A percentile compares a stretch with the other conserved stretches of the same genome.
These are phyloP conservation scores for Eragrostis curvula DNA, from an alignment of 176 grass and related monocot genomes.

Conservation along the genomic window DNA sequence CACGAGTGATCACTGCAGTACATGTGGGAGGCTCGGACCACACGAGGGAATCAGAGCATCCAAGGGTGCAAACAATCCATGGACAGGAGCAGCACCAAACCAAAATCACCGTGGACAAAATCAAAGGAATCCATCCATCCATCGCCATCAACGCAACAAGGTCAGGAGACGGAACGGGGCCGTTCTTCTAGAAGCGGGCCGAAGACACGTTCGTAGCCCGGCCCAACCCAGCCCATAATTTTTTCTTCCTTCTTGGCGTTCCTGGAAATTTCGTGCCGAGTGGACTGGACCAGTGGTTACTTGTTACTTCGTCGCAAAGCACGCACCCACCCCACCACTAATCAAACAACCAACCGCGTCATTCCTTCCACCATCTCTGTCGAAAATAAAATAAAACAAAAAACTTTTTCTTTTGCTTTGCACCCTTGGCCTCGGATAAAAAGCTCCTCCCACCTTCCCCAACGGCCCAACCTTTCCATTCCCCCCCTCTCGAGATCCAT, in stretches of 20 bases:
- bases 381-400: no score
- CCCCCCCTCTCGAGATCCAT: neutral
- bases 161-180: neutral
- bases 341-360: neutral
- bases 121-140: no score
- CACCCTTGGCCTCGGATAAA: no score
- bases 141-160: no score
- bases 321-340: neutral
- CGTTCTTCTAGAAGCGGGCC: constrained; percentile 10
- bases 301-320: constrained; percentile 16
- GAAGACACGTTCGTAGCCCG: neutral
- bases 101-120: no score
- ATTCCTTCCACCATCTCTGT: no score
- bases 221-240: neutral
- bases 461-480: neutral
- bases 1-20: no score
- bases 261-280: neutral
- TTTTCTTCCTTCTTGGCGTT: neutral
- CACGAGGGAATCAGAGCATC: neutral
- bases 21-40: no score
- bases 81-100: no score
- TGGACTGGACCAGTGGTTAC: neutral
- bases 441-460: neutral
- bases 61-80: neutral
- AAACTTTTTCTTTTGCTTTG: no score